phyloP scores from a whole-genome alignment of 2,329 filamentous ascomycete species.

The Nigrograna mackinnonii region DNA sequence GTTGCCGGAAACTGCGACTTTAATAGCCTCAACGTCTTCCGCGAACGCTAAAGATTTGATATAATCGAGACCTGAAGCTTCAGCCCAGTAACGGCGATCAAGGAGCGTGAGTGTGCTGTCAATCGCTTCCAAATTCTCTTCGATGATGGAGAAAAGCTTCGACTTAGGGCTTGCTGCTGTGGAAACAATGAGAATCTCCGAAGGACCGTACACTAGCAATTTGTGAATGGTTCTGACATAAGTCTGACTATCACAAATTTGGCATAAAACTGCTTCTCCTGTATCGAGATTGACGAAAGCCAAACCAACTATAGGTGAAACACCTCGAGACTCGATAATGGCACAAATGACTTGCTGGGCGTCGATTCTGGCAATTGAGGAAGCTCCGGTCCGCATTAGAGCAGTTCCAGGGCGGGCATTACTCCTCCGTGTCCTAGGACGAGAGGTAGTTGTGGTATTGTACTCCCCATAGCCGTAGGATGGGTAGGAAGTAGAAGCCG shows the following conservation, averaged over 20 bases:
- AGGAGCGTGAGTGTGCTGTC: slow-evolving; percentile 61
- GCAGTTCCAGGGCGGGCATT: slow-evolving; percentile 47
- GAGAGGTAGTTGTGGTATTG: slow-evolving; percentile 40
- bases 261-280: slow-evolving; percentile 81
- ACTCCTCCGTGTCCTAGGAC: slow-evolving; percentile 32
- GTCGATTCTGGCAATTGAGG: slow-evolving; percentile 59
- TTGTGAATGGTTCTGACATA: slow-evolving; percentile 90
- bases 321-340: slow-evolving; percentile 82
- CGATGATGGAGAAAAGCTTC: slow-evolving; percentile 73
- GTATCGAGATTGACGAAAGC: slow-evolving; percentile 87
- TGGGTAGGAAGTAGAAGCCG: slow-evolving; percentile 34
- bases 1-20: slow-evolving; percentile 78
- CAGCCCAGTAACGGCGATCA: slow-evolving; percentile 83
- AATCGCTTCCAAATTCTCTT: slow-evolving; percentile 69
- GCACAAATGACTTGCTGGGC: slow-evolving; percentile 83
- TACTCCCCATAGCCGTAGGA: slow-evolving; percentile 38
- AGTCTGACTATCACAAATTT: slow-evolving; percentile 91
- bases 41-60: slow-evolving; percentile 78
- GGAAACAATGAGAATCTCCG: slow-evolving; percentile 76
- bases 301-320: slow-evolving; percentile 81
- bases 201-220: slow-evolving; percentile 77
- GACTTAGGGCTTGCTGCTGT: slow-evolving; percentile 73
- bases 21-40: slow-evolving; percentile 80
- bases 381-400: slow-evolving; percentile 58
- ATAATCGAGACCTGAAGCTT: slow-evolving; percentile 74